Conservation (phyloP, 345 rosid genomes). For the Acer saccharum region DNA sequence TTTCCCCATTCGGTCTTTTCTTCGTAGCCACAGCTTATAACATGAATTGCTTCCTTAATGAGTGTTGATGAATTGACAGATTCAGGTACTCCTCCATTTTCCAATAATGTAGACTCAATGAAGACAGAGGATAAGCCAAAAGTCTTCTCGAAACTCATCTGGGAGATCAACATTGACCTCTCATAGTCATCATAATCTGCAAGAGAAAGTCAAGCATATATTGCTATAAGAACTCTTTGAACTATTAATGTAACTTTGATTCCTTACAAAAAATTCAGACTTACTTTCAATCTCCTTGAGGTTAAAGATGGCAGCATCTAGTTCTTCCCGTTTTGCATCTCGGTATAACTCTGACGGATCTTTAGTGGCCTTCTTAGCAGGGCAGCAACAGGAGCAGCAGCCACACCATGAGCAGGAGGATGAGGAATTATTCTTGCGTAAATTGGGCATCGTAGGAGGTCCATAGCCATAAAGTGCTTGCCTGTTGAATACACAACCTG, state of each 20-base stretch:
- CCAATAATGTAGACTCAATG: conserved; percentile 92
- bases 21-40: conserved; percentile 92
- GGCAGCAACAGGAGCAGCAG: conserved; percentile 74
- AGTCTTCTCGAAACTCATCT: conserved; percentile 91
- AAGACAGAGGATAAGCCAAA: conserved; percentile 93
- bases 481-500: conserved; percentile 90
- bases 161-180: conserved; percentile 92
- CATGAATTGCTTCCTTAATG: conserved; percentile 97
- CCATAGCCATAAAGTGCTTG: conserved; percentile 96
- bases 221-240: background rate
- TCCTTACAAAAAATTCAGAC: conserved; percentile 22
- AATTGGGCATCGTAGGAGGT: conserved; percentile 76
- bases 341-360: conserved; percentile 74
- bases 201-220: conserved; percentile 12
- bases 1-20: conserved; percentile 98
- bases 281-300: conserved; percentile 84
- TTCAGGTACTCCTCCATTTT: conserved; percentile 90
- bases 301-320: conserved; percentile 91
- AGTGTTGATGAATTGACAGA: conserved; percentile 78
- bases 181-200: conserved; percentile 91
- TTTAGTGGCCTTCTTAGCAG: conserved; percentile 60
- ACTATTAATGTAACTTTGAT: conserved; percentile 5
- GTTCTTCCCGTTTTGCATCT: conserved; percentile 88
- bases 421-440: conserved; percentile 61
- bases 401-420: conserved; percentile 57